Conservation (phyloP, 148 eudicot species). For the Limonium bicolor region DNA sequence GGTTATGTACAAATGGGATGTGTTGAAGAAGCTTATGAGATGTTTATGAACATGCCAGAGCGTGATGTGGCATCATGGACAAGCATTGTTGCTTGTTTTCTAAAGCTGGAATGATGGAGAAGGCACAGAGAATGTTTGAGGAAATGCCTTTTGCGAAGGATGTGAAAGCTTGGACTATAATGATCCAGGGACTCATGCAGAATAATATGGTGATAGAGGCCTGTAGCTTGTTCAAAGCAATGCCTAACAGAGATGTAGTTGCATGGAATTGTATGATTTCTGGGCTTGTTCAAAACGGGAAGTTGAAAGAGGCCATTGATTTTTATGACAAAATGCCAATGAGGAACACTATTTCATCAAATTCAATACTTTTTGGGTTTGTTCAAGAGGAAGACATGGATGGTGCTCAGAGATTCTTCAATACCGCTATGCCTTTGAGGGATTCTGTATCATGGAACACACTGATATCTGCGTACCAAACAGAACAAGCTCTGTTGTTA, state of each 20-base stretch:
- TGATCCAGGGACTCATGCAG: slow-evolving; percentile 37
- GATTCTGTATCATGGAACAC: slow-evolving; percentile 45
- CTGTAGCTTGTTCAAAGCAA: slow-evolving; percentile 24
- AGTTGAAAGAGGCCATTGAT: slow-evolving; percentile 30
- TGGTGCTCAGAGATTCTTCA: slow-evolving; percentile 22
- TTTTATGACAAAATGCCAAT: slow-evolving; percentile 36
- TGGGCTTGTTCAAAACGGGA: slow-evolving; percentile 35
- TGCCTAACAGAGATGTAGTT: slow-evolving; percentile 41
- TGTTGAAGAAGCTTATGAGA: slow-evolving; percentile 21
- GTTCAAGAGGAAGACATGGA: slow-evolving; percentile 28
- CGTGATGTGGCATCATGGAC: slow-evolving; percentile 54
- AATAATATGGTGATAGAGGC: slow-evolving; percentile 30
- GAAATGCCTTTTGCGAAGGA: slow-evolving; percentile 39
- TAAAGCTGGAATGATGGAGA: slow-evolving; percentile 25
- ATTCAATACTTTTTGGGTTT: slow-evolving; percentile 32
- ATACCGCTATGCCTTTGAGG: slow-evolving; percentile 16
- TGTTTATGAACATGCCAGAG: slow-evolving; percentile 30
- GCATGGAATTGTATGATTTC: slow-evolving; percentile 49
- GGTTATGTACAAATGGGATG: slow-evolving; percentile 39
- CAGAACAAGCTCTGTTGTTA: slow-evolving; percentile 23
- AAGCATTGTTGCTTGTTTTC: slow-evolving; percentile 32
- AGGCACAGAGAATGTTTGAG: slow-evolving; percentile 35
- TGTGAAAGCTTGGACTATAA: slow-evolving; percentile 35
- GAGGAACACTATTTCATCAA: slow-evolving; percentile 32
- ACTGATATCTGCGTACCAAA: slow-evolving; percentile 28